Evolutionary conservation across 1,139 yeast species (phyloP).

Genomic region (Protomyces gravidus): DNA sequence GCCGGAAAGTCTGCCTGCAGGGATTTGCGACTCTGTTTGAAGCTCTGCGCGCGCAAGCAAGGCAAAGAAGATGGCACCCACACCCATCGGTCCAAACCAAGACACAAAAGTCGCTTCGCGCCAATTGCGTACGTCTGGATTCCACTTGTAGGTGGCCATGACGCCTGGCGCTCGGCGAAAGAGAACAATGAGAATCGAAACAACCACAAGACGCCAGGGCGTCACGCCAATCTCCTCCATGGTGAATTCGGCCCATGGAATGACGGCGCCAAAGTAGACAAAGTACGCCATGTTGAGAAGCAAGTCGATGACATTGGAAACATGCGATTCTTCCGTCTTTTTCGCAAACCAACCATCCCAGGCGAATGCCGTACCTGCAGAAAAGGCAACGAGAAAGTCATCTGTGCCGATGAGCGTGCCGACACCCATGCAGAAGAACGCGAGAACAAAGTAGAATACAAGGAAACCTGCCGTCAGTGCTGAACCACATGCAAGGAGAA

Average conservation of each 20-base stretch:
- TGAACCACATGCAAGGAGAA: neutral
- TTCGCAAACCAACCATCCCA: constrained; percentile 83
- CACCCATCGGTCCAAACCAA: constrained; percentile 98
- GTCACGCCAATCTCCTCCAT: constrained; percentile 59
- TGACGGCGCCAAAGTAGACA: constrained; percentile 87
- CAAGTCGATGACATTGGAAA: constrained; percentile 86
- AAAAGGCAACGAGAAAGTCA: constrained; percentile 85
- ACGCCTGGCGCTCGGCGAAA: constrained; percentile 88
- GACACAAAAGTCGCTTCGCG: constrained; percentile 94
- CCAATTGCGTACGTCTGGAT: constrained; percentile 93
- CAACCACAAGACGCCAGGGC: constrained; percentile 77
- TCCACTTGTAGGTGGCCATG: constrained; percentile 65
- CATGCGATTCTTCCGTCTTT: constrained; percentile 85
- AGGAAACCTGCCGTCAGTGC: constrained; percentile 46
- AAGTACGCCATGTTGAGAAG: constrained; percentile 72
- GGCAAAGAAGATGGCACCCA: constrained; percentile 90
- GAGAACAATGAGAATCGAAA: constrained; percentile 78
- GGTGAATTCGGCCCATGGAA: constrained; percentile 88
- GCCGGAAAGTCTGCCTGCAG: constrained; percentile 15
- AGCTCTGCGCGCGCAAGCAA: constrained; percentile 77
- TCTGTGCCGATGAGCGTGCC: constrained; percentile 91
- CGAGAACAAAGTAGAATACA: constrained; percentile 80
- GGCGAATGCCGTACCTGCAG: constrained; percentile 94
- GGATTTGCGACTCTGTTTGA: constrained; percentile 47
- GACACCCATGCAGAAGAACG: constrained; percentile 86